A percentile compares a stretch with the other conserved stretches of the same genome.
Conservation (phyloP, 257 asterid genomes). For the Nicotiana tomentosiformis region DNA sequence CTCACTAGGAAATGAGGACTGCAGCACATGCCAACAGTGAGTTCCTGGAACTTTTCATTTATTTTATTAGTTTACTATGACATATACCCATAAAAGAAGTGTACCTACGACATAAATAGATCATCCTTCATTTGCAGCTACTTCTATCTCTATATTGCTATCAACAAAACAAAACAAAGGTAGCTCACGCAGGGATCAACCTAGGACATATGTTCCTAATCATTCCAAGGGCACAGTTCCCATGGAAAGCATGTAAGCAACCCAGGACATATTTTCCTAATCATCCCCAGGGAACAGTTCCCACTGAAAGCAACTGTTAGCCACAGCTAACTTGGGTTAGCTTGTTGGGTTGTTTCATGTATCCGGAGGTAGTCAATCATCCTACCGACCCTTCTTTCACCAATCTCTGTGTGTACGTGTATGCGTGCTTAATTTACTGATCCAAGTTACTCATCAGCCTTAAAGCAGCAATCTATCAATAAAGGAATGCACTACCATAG, state of each 20-base stretch:
- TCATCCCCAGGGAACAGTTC: background rate
- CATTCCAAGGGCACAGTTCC: background rate
- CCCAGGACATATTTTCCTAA: too few species aligned
- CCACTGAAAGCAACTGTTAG: background rate
- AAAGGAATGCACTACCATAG: background rate
- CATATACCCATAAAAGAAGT: background rate
- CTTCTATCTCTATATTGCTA: background rate
- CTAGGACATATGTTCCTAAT: background rate
- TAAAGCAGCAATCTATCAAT: background rate
- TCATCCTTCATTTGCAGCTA: background rate
- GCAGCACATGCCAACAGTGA: background rate
- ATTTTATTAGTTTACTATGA: background rate
- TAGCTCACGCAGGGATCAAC: background rate
- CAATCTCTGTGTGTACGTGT: background rate
- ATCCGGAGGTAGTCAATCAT: background rate
- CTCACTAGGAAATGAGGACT: background rate
- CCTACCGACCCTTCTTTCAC: background rate
- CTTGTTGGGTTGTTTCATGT: background rate
- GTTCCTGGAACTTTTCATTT: background rate
- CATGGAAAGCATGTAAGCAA: too few species aligned
- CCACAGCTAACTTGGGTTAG: background rate
- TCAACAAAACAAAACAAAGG: background rate
- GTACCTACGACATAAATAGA: background rate
- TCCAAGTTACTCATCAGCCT: background rate
- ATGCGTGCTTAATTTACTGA: background rate